phyloP scores from a whole-genome alignment of 352 stramenopile species.

The Thraustotheca clavata region DNA sequence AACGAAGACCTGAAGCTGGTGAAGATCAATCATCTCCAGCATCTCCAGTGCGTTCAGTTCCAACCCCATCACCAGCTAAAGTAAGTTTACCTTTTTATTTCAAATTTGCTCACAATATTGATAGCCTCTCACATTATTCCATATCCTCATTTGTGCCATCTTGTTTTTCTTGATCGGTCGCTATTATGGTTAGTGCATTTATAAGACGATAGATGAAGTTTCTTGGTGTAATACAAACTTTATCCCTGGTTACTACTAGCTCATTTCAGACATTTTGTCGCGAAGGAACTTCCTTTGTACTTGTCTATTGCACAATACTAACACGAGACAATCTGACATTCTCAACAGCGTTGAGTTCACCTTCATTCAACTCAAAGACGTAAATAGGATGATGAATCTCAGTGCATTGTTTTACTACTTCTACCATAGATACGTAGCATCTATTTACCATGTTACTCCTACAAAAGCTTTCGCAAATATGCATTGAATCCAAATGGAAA shows the following conservation, averaged over 20 bases:
- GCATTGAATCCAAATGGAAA: no score
- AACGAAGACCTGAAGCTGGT: slow-evolving; percentile 48
- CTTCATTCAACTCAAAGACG: no score
- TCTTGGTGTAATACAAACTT: not conserved
- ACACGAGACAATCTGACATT: no score
- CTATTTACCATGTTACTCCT: no score
- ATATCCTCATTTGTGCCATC: slow-evolving; percentile 77
- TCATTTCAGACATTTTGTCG: no score
- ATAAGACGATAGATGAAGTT: not conserved
- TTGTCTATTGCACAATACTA: no score
- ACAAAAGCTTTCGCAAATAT: no score
- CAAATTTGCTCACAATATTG: not conserved
- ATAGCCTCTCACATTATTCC: slow-evolving; percentile 68
- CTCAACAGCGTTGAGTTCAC: no score
- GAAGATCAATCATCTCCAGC: not conserved
- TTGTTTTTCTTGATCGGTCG: slow-evolving; percentile 86
- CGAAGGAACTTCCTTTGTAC: no score
- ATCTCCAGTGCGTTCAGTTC: slow-evolving; percentile 7
- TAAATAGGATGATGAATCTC: no score
- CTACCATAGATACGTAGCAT: no score
- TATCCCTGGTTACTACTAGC: not conserved
- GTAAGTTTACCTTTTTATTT: slow-evolving; percentile 8
- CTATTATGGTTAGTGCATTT: slow-evolving; percentile 51
- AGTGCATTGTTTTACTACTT: no score
- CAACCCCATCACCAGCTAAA: not conserved